These are phyloP conservation scores for Claviceps monticola DNA, from an alignment of 2,329 filamentous ascomycete genomes.

Conservation along the genomic window DNA sequence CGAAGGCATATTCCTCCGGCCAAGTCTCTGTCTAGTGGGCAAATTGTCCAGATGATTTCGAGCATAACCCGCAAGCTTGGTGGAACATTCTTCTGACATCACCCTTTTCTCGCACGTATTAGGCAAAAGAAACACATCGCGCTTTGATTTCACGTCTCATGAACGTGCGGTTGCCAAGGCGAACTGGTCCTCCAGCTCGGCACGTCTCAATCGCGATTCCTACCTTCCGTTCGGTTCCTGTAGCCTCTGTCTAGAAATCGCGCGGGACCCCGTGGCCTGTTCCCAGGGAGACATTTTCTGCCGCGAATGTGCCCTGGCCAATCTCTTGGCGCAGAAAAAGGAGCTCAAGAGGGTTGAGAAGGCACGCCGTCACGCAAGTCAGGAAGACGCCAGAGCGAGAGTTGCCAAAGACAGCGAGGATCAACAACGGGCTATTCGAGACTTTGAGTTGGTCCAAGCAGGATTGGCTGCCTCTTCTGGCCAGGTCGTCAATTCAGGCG, in stretches of 20 bases:
- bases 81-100: neutral
- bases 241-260: slow-evolving; percentile 69
- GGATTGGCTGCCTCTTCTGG: slow-evolving; percentile 37
- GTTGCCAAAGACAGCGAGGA: slow-evolving; percentile 55
- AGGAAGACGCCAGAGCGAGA: slow-evolving; percentile 47
- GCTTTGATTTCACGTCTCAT: slow-evolving; percentile 86
- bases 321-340: slow-evolving; percentile 81
- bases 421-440: slow-evolving; percentile 52
- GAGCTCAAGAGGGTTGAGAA: slow-evolving; percentile 76
- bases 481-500: slow-evolving; percentile 21
- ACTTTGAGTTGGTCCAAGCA: slow-evolving; percentile 78
- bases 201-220: slow-evolving; percentile 77
- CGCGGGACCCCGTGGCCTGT: slow-evolving; percentile 74
- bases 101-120: neutral
- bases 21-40: neutral
- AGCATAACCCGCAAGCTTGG: neutral
- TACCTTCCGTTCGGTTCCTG: slow-evolving; percentile 88
- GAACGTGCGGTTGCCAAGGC: slow-evolving; percentile 72
- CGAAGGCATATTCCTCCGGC: neutral
- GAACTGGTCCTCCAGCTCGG: slow-evolving; percentile 68
- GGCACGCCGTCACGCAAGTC: slow-evolving; percentile 43
- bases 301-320: slow-evolving; percentile 80
- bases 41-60: neutral
- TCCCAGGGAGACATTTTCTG: slow-evolving; percentile 82
- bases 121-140: slow-evolving; percentile 81